Percentiles rank a stretch among this genome's conserved stretches.
Evolutionary conservation across 768 basidiomycete genomes (phyloP).

Genomic region (Mrakia hoshinonis): DNA sequence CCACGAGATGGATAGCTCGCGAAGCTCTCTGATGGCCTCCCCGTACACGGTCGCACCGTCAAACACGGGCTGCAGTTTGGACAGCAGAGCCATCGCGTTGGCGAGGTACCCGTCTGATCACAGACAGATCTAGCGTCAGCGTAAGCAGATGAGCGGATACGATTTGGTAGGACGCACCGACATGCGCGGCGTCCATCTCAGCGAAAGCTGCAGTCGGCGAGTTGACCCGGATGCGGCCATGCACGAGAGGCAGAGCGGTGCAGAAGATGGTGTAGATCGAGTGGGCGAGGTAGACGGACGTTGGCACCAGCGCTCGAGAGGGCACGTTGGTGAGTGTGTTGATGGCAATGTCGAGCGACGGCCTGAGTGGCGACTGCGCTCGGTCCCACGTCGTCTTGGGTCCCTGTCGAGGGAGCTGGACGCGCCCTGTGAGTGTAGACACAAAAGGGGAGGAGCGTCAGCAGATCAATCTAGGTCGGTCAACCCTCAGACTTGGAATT

Average conservation of each 20-base stretch:
- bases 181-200: not conserved
- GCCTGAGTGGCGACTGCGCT: not conserved
- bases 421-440: conserved; percentile 15
- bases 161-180: not conserved
- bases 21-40: not conserved
- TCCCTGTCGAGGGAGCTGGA: conserved; percentile 17
- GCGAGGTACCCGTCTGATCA: not conserved
- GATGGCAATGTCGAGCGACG: not conserved
- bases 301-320: not conserved
- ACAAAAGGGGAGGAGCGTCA: not conserved
- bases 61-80: not conserved
- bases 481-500: no score
- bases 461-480: no score
- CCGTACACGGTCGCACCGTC: conserved; percentile 1
- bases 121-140: not conserved
- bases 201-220: not conserved
- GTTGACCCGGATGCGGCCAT: conserved; percentile 3
- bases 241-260: not conserved
- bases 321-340: not conserved
- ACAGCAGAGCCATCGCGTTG: not conserved
- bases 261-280: conserved; percentile 11
- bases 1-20: conserved; percentile 1
- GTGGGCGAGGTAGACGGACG: conserved; percentile 13
- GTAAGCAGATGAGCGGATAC: not conserved
- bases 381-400: not conserved